Evolutionary conservation across 179 eudicot species (phyloP).

Genomic region (Beta lomatogona): DNA sequence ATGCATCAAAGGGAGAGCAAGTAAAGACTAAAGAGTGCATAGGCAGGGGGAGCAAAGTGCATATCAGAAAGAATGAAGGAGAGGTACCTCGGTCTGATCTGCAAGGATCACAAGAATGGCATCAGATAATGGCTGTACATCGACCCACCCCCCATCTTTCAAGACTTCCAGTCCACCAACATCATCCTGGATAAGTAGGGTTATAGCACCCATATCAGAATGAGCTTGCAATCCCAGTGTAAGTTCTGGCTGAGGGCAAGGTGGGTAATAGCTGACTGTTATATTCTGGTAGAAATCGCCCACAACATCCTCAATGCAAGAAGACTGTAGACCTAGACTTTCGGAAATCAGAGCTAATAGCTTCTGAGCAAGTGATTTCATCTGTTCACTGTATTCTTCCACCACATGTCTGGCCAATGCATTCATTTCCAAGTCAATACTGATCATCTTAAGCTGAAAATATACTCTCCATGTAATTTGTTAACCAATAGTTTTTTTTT

Average conservation of each 20-base stretch:
- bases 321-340: constrained; percentile 57
- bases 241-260: constrained; percentile 96
- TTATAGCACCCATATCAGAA: constrained; percentile 85
- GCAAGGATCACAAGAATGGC: constrained; percentile 86
- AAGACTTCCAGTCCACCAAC: constrained; percentile 86
- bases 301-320: constrained; percentile 63
- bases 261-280: constrained; percentile 89
- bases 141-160: constrained; percentile 87
- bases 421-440: constrained; percentile 22
- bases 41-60: background rate
- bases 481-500: background rate
- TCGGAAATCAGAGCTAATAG: constrained; percentile 65
- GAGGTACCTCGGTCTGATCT: constrained; percentile 93
- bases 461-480: background rate
- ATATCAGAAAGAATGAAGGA: constrained; percentile 19
- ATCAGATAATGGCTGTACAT: constrained; percentile 64
- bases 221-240: constrained; percentile 96
- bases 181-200: constrained; percentile 90
- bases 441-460: background rate
- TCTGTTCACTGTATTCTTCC: constrained; percentile 71
- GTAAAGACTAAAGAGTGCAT: background rate
- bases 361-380: constrained; percentile 69
- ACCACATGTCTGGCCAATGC: constrained; percentile 62
- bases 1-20: background rate
- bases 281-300: constrained; percentile 96